These are phyloP conservation scores for Aspergillus jensenii DNA, from an alignment of 2,329 filamentous ascomycete genomes.

Conservation along the genomic window DNA sequence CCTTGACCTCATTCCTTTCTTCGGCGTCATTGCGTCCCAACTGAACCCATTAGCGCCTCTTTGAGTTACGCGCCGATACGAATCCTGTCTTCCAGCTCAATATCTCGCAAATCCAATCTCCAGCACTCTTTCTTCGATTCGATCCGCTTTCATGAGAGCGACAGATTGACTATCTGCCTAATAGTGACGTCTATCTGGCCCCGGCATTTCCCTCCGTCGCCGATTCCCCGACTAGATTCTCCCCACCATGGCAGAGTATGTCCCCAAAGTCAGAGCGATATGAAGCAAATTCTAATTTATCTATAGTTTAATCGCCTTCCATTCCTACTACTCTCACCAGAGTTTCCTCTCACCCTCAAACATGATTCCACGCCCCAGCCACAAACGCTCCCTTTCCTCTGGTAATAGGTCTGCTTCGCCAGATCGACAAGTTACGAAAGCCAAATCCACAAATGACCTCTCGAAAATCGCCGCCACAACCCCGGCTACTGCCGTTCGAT, in stretches of 20 bases:
- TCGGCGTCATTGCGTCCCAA: slow-evolving; percentile 1
- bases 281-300: slow-evolving; percentile 13
- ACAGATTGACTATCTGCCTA: slow-evolving; percentile 13
- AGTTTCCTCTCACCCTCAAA: slow-evolving; percentile 38
- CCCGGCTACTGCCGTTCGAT: slow-evolving; percentile 21
- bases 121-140: slow-evolving; percentile 13
- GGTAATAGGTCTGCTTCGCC: slow-evolving; percentile 35
- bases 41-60: not conserved
- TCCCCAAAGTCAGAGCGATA: slow-evolving; percentile 7
- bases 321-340: slow-evolving; percentile 35
- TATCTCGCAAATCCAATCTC: slow-evolving; percentile 15
- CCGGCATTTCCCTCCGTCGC: slow-evolving; percentile 19
- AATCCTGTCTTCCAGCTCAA: slow-evolving; percentile 8
- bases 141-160: slow-evolving; percentile 17
- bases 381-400: slow-evolving; percentile 40
- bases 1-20: slow-evolving; percentile 5
- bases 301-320: slow-evolving; percentile 39
- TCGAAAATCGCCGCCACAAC: slow-evolving; percentile 33
- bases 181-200: slow-evolving; percentile 17
- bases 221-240: slow-evolving; percentile 15
- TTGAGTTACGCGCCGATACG: slow-evolving; percentile 1
- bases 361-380: slow-evolving; percentile 37
- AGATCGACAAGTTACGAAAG: slow-evolving; percentile 41
- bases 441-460: slow-evolving; percentile 46
- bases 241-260: slow-evolving; percentile 42